Conservation (phyloP, 208 protist species). For the Crithidia fasciculata region DNA sequence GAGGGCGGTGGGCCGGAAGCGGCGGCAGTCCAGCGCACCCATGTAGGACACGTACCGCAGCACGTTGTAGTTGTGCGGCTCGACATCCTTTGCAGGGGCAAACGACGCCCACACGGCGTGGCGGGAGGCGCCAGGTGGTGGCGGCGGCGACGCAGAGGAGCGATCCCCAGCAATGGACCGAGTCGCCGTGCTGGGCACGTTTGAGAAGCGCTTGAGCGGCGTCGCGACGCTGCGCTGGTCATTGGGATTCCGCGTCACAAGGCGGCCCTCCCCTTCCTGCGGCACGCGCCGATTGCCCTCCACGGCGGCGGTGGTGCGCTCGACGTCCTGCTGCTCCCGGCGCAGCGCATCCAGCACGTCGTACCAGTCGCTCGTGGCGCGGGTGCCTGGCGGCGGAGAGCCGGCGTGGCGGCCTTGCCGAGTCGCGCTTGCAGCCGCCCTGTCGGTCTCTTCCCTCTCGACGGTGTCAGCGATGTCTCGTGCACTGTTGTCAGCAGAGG, state of each 20-base stretch:
- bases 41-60: slow-evolving; percentile 71
- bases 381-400: slow-evolving; percentile 31
- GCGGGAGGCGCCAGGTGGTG: slow-evolving; percentile 32
- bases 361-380: slow-evolving; percentile 51
- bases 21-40: slow-evolving; percentile 45
- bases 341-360: slow-evolving; percentile 65
- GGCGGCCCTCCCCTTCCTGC: slow-evolving; percentile 22
- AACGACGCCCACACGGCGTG: slow-evolving; percentile 79
- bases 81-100: slow-evolving; percentile 36
- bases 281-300: not conserved
- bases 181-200: not conserved
- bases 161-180: slow-evolving; percentile 22
- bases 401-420: no score
- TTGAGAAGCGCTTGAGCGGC: slow-evolving; percentile 41
- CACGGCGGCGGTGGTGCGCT: slow-evolving; percentile 12
- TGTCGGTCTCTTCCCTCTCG: not conserved
- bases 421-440: not conserved
- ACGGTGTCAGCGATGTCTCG: not conserved
- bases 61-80: slow-evolving; percentile 57
- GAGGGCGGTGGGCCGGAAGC: slow-evolving; percentile 74
- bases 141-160: not conserved
- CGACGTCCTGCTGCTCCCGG: slow-evolving; percentile 43
- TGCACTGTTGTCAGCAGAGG: not conserved
- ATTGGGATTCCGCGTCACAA: slow-evolving; percentile 21
- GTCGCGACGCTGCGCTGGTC: slow-evolving; percentile 25